These are phyloP conservation scores for Cenchrus purpureus DNA, from an alignment of 176 grass and related monocot species.

Conservation along the genomic window DNA sequence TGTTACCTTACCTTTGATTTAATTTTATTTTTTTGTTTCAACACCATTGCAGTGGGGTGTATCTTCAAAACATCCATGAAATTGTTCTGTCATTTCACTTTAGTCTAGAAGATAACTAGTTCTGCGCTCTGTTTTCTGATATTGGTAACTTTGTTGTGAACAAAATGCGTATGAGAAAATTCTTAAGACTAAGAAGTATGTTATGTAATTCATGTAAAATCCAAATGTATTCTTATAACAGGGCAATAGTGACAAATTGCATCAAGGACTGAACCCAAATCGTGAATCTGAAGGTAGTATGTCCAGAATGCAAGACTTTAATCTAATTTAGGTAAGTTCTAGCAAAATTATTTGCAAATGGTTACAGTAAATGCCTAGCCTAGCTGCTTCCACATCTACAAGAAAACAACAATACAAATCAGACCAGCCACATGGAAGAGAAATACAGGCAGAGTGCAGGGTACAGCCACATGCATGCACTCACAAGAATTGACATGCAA, in stretches of 20 bases:
- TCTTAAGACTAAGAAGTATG: background rate
- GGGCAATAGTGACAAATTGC: background rate
- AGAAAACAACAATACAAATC: constrained; percentile 24
- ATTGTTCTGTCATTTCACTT: constrained; percentile 1
- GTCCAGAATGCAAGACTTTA: background rate
- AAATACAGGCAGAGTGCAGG: constrained; percentile 1
- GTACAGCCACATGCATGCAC: constrained; percentile 34
- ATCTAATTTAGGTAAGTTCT: background rate
- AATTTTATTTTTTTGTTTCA: background rate
- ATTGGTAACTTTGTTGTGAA: background rate
- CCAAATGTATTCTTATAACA: background rate
- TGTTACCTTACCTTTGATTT: background rate
- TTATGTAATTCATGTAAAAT: background rate
- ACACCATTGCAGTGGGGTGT: background rate
- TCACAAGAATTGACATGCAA: constrained; percentile 22
- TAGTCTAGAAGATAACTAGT: constrained; percentile 13
- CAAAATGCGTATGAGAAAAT: background rate
- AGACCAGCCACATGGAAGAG: constrained; percentile 23
- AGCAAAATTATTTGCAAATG: background rate
- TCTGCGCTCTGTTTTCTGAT: background rate
- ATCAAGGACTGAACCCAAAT: background rate
- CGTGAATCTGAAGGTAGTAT: background rate
- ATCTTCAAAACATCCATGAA: background rate
- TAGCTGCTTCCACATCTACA: constrained; percentile 16
- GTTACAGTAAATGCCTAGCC: background rate